phyloP scores from a whole-genome alignment of 805 yeast genomes.

The Yarrowia sp. region DNA sequence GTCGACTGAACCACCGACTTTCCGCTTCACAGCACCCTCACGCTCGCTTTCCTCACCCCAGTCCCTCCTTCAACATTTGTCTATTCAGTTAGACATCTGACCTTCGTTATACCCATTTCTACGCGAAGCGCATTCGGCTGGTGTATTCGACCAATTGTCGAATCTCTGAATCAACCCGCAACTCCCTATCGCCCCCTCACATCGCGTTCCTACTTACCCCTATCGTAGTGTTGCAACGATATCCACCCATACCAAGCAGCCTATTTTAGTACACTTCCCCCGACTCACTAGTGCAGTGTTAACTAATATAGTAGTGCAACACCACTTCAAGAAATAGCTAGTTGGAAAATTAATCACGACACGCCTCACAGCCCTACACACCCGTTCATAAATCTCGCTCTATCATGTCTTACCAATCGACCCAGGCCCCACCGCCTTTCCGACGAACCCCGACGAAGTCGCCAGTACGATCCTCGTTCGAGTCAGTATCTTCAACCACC shows the following conservation, averaged over 20 bases:
- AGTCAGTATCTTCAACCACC: background rate
- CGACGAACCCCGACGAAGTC: conserved; percentile 19
- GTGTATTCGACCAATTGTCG: background rate
- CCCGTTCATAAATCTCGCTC: background rate
- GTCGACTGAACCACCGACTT: background rate
- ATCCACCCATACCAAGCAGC: background rate
- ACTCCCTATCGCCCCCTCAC: background rate
- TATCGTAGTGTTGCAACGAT: background rate
- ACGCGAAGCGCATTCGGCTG: background rate
- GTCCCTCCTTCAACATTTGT: background rate
- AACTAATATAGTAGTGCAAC: background rate
- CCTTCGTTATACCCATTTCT: background rate
- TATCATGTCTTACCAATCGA: conserved; percentile 11
- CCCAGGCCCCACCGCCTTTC: conserved; percentile 18
- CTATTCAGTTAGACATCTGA: background rate
- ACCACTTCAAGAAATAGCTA: background rate
- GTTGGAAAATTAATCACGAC: background rate
- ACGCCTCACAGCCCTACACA: background rate
- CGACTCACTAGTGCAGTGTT: background rate
- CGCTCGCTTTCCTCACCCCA: conserved; percentile 4
- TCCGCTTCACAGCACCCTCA: background rate
- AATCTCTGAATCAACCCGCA: background rate
- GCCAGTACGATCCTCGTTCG: conserved; percentile 10
- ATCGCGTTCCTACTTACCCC: background rate
- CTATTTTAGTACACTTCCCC: conserved; percentile 3